Conservation (phyloP, 1,284 basidiomycete species). For the Butyriboletus appendiculatus region DNA sequence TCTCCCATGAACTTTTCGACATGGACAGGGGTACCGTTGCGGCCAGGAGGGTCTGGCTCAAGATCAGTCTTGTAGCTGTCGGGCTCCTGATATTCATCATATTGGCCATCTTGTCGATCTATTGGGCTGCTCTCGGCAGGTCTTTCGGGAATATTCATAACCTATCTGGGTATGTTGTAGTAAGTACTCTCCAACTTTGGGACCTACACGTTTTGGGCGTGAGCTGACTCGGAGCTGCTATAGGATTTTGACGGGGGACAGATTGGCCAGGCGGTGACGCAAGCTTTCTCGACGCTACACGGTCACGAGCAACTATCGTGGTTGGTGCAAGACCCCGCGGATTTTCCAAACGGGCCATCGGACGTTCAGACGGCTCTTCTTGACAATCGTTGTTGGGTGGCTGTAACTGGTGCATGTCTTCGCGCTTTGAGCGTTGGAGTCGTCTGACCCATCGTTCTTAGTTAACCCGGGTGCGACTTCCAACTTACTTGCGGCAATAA, state of each 20-base stretch:
- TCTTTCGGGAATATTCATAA: constrained; percentile 35
- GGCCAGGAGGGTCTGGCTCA: constrained; percentile 36
- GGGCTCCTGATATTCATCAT: constrained; percentile 33
- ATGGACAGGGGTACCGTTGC: constrained; percentile 32
- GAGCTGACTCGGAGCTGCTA: not conserved
- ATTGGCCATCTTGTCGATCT: constrained; percentile 37
- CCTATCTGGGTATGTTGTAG: constrained; percentile 41
- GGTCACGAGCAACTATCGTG: constrained; percentile 38
- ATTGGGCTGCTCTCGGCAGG: constrained; percentile 41
- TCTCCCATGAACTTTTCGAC: constrained; percentile 39
- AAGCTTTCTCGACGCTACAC: constrained; percentile 34
- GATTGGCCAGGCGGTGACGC: constrained; percentile 44
- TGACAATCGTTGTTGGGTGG: constrained; percentile 47
- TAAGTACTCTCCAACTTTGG: constrained; percentile 20
- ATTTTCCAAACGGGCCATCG: constrained; percentile 43
- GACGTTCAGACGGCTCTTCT: constrained; percentile 40
- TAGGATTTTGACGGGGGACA: constrained; percentile 57
- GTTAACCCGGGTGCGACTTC: constrained; percentile 44
- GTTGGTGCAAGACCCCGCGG: constrained; percentile 38
- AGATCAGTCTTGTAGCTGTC: constrained; percentile 27
- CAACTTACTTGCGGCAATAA: constrained; percentile 34
- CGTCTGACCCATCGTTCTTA: constrained; percentile 3
- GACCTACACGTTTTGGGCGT: not conserved
- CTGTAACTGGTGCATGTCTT: constrained; percentile 40
- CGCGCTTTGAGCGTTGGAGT: not conserved